Conservation (phyloP, 805 yeast genomes). For the Starmerella bombi region DNA sequence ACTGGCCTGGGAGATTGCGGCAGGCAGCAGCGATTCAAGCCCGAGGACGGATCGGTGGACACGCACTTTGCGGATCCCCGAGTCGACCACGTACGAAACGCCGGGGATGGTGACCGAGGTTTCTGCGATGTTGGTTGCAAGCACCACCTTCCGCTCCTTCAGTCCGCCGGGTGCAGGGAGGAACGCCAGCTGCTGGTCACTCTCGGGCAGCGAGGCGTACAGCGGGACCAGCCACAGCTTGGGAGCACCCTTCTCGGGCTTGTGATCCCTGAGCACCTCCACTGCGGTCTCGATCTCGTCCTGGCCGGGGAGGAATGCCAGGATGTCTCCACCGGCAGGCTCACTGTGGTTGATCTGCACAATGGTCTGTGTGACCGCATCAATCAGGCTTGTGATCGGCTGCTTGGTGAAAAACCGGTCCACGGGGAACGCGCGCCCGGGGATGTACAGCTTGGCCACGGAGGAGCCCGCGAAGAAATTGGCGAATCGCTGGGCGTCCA, state of each 20-base stretch:
- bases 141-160: slow-evolving; percentile 54
- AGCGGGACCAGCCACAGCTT: slow-evolving; percentile 64
- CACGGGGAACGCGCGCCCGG: slow-evolving; percentile 83
- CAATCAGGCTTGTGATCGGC: slow-evolving; percentile 72
- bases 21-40: slow-evolving; percentile 78
- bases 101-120: slow-evolving; percentile 95
- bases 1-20: slow-evolving; percentile 85
- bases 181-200: slow-evolving; percentile 71
- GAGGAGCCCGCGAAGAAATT: slow-evolving; percentile 44
- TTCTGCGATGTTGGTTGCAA: slow-evolving; percentile 95
- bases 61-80: slow-evolving; percentile 84
- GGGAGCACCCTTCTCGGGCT: slow-evolving; percentile 64
- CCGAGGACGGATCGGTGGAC: slow-evolving; percentile 93
- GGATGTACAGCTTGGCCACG: slow-evolving; percentile 76
- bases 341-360: slow-evolving; percentile 70
- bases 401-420: slow-evolving; percentile 50
- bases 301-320: slow-evolving; percentile 90
- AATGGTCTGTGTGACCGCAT: slow-evolving; percentile 56
- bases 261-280: slow-evolving; percentile 36
- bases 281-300: slow-evolving; percentile 89
- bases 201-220: slow-evolving; percentile 86
- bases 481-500: slow-evolving; percentile 79
- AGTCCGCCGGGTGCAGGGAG: slow-evolving; percentile 46
- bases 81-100: slow-evolving; percentile 80
- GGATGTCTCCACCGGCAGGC: slow-evolving; percentile 66